Evolutionary conservation across 495 filamentous ascomycete species (phyloP).

Genomic region (Hypoxylon lienhwacheense): DNA sequence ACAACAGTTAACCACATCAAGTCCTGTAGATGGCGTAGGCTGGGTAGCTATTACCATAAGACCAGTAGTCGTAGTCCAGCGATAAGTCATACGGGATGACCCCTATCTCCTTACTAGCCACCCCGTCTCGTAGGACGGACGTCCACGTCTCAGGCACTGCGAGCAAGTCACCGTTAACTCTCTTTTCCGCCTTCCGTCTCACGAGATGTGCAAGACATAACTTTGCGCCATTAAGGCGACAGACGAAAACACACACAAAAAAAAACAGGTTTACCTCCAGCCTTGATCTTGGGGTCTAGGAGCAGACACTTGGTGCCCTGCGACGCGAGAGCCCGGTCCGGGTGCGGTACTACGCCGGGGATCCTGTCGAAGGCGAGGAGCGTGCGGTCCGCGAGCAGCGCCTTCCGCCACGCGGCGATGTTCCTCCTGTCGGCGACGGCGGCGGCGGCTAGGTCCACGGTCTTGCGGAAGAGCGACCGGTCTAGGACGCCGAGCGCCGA

Average conservation of each 20-base stretch:
- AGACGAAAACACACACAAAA: too few relatives aligned
- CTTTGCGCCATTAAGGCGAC: too few relatives aligned
- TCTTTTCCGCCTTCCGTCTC: too few relatives aligned
- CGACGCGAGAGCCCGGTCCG: slow-evolving; percentile 55
- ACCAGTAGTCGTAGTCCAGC: slow-evolving; percentile 86
- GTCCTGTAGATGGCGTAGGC: slow-evolving; percentile 2
- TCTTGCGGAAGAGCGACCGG: slow-evolving; percentile 77
- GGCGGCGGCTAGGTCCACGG: slow-evolving; percentile 75
- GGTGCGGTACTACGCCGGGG: slow-evolving; percentile 57
- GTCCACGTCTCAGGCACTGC: slow-evolving; percentile 77
- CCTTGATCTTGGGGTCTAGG: slow-evolving; percentile 67
- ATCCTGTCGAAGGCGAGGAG: slow-evolving; percentile 57
- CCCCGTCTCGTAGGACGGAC: slow-evolving; percentile 64
- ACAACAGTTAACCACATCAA: slow-evolving; percentile 1
- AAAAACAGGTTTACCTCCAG: slow-evolving; percentile 72
- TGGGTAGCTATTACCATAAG: slow-evolving; percentile 61
- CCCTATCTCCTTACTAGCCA: slow-evolving; percentile 63
- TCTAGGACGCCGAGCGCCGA: slow-evolving; percentile 67
- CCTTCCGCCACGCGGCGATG: slow-evolving; percentile 66
- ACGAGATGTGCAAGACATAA: too few relatives aligned
- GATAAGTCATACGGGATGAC: slow-evolving; percentile 73
- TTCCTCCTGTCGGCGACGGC: slow-evolving; percentile 68
- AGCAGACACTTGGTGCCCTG: slow-evolving; percentile 71
- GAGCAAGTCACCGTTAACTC: slow-evolving; percentile 20
- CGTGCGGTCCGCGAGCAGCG: slow-evolving; percentile 60